phyloP scores from a whole-genome alignment of 2,329 filamentous ascomycete species.

The Diaporthe citriasiana region DNA sequence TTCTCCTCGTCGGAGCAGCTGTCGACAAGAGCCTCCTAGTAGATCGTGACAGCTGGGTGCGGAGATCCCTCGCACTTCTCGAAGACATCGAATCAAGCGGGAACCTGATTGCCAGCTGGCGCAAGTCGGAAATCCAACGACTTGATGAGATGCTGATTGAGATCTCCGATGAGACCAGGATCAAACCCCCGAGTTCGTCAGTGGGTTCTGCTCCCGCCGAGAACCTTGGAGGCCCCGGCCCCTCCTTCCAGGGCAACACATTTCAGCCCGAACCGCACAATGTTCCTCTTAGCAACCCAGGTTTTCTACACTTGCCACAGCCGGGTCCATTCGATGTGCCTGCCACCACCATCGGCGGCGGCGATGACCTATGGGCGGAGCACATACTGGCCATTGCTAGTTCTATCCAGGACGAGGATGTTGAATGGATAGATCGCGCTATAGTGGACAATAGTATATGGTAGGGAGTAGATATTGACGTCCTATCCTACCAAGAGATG shows the following conservation, averaged over 20 bases:
- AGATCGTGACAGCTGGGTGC: conserved; percentile 15
- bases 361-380: conserved; percentile 27
- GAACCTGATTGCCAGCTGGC: conserved; percentile 26
- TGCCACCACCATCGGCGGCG: not conserved
- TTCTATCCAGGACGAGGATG: conserved; percentile 32
- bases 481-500: not conserved
- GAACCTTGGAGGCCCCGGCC: not conserved
- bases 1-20: conserved; percentile 5
- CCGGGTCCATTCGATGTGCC: conserved; percentile 8
- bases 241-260: not conserved
- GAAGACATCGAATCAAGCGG: conserved; percentile 28
- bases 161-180: not conserved
- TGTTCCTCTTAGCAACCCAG: not conserved
- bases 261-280: not conserved
- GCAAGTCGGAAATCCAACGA: conserved; percentile 23
- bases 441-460: conserved; percentile 32
- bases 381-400: conserved; percentile 28
- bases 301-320: not conserved
- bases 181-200: not conserved
- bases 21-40: conserved; percentile 24
- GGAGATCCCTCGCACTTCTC: conserved; percentile 7
- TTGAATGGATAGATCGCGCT: conserved; percentile 25
- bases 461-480: not conserved
- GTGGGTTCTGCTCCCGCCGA: conserved; percentile 11
- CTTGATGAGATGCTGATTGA: conserved; percentile 20